Evolutionary conservation across 495 filamentous ascomycete genomes (phyloP).

Genomic region (Hyaloscypha finlandica): DNA sequence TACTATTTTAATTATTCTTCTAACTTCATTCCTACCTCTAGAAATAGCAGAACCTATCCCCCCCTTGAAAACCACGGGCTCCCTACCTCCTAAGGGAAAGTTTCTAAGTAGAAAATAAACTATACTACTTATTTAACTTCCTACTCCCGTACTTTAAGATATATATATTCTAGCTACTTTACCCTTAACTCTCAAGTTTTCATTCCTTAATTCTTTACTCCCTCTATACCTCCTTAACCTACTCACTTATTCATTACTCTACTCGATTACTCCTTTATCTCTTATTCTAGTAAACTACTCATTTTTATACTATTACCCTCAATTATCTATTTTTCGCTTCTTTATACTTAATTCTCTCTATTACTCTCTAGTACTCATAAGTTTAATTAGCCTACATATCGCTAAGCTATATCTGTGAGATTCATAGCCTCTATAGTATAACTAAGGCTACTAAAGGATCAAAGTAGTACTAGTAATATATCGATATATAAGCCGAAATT

Average conservation of each 20-base stretch:
- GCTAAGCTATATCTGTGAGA: too few species aligned
- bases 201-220: not conserved
- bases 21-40: not conserved
- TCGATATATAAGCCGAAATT: too few species aligned
- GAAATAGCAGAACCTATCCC: not conserved
- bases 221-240: not conserved
- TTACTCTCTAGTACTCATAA: not conserved
- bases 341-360: not conserved
- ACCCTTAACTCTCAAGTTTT: not conserved
- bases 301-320: not conserved
- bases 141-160: not conserved
- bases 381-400: too few species aligned
- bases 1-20: not conserved
- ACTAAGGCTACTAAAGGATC: too few species aligned
- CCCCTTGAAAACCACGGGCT: not conserved
- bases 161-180: constrained; percentile 2
- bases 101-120: constrained; percentile 1
- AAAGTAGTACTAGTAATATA: too few species aligned
- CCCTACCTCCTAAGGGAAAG: not conserved
- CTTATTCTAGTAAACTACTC: not conserved
- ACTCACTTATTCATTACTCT: not conserved
- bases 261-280: not conserved
- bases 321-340: constrained; percentile 2
- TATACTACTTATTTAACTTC: not conserved
- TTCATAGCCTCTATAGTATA: too few species aligned